Percentiles rank a stretch among this genome's conserved stretches.
phyloP scores from a whole-genome alignment of 2,329 filamentous ascomycete species.

The Phialophora tarda region DNA sequence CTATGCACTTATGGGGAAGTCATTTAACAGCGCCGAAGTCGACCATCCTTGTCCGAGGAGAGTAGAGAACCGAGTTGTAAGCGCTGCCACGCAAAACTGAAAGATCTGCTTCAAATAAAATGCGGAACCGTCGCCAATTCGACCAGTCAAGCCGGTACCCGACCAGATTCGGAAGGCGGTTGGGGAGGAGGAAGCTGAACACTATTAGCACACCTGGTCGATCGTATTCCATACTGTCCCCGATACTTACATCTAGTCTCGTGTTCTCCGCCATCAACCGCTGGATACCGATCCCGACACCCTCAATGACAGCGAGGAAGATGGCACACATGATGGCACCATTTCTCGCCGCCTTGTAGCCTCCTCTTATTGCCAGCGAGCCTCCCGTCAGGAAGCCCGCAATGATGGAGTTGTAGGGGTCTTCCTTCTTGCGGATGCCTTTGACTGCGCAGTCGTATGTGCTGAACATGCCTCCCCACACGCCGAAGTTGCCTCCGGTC shows the following conservation, averaged over 20 bases:
- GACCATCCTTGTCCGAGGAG: constrained; percentile 25
- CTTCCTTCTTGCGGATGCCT: constrained; percentile 92
- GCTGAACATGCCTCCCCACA: constrained; percentile 95
- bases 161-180: constrained; percentile 38
- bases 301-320: constrained; percentile 93
- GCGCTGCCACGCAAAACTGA: constrained; percentile 17
- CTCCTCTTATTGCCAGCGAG: constrained; percentile 87
- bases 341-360: constrained; percentile 88
- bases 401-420: constrained; percentile 97
- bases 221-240: no score
- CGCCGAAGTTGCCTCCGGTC: constrained; percentile 95
- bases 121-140: constrained; percentile 37
- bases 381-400: constrained; percentile 97
- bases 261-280: constrained; percentile 92
- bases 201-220: constrained; percentile 17
- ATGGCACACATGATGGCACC: constrained; percentile 96
- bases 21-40: constrained; percentile 20
- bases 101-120: constrained; percentile 35
- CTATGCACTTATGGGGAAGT: constrained; percentile 33
- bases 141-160: constrained; percentile 38
- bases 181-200: constrained; percentile 40
- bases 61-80: constrained; percentile 35
- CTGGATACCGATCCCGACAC: constrained; percentile 93
- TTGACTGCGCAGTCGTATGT: constrained; percentile 98
- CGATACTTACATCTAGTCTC: constrained; percentile 70